Conservation (phyloP, 1,139 yeast species). For the Taiozyma sp. region DNA sequence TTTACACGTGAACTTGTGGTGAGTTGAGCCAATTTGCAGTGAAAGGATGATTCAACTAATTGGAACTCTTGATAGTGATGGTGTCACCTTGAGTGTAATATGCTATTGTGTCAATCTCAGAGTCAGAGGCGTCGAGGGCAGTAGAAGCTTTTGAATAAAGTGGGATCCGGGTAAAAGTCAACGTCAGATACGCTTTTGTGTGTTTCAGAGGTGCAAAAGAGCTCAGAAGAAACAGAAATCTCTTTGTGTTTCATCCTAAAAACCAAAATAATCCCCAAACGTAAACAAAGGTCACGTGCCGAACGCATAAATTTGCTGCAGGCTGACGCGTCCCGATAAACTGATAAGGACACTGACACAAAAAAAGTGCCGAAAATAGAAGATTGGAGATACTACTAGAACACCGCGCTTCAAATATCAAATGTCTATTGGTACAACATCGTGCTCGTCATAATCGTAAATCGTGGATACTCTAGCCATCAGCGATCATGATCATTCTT, state of each 20-base stretch:
- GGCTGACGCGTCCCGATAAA: constrained; percentile 3
- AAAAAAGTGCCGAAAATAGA: not conserved
- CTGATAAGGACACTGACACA: constrained; percentile 2
- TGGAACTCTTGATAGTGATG: not conserved
- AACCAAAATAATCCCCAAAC: not conserved
- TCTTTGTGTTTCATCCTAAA: not conserved
- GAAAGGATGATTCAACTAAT: no score
- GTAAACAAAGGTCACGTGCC: constrained; percentile 16
- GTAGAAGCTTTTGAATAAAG: no score
- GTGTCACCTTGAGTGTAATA: not conserved
- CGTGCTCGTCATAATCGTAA: not conserved
- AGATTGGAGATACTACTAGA: not conserved
- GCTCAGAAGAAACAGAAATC: not conserved
- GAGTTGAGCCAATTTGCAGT: not conserved
- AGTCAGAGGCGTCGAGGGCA: no score
- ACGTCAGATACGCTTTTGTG: not conserved
- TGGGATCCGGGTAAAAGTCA: no score
- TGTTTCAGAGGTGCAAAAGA: not conserved
- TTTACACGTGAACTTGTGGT: not conserved
- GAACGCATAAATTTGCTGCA: not conserved
- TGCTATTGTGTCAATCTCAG: not conserved
- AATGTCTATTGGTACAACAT: not conserved
- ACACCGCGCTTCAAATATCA: not conserved
- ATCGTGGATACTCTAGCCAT: not conserved
- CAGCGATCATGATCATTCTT: not conserved